Conservation (phyloP, 148 eudicot genomes). For the Rhododendron ferrugineum region DNA sequence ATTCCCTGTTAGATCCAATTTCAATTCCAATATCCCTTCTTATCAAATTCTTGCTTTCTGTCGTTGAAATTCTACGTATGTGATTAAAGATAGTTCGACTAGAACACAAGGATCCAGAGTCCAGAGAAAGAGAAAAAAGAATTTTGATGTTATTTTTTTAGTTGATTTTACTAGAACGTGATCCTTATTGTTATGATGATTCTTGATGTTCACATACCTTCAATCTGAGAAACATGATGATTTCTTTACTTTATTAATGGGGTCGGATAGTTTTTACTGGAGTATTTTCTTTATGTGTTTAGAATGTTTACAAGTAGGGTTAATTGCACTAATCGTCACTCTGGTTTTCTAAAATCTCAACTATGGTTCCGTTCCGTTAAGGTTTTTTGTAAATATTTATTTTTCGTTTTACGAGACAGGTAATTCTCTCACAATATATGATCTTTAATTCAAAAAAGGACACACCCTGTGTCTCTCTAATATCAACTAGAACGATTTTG, state of each 20-base stretch:
- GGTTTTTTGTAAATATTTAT: no score
- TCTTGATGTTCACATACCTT: neutral
- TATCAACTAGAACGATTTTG: neutral
- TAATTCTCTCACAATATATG: no score
- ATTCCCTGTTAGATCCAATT: constrained; percentile 40
- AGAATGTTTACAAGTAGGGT: neutral
- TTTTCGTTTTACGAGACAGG: no score
- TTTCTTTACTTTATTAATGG: neutral
- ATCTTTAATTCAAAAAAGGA: no score
- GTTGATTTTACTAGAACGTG: neutral
- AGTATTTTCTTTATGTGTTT: no score
- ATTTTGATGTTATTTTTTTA: no score
- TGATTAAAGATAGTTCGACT: no score
- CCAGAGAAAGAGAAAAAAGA: neutral
- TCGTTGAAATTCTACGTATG: no score
- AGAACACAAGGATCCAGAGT: neutral
- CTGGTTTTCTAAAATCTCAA: neutral
- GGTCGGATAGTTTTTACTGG: neutral
- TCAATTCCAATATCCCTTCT: no score
- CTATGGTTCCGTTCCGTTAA: no score
- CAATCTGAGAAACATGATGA: no score
- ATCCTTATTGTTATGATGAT: neutral
- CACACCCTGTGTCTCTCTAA: neutral
- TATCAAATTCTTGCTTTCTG: no score
- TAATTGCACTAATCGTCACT: neutral